A percentile compares a stretch with the other conserved stretches of the same genome.
Evolutionary conservation across 768 basidiomycete genomes (phyloP).

Genomic region (Chalciporus sphaerocephalus): DNA sequence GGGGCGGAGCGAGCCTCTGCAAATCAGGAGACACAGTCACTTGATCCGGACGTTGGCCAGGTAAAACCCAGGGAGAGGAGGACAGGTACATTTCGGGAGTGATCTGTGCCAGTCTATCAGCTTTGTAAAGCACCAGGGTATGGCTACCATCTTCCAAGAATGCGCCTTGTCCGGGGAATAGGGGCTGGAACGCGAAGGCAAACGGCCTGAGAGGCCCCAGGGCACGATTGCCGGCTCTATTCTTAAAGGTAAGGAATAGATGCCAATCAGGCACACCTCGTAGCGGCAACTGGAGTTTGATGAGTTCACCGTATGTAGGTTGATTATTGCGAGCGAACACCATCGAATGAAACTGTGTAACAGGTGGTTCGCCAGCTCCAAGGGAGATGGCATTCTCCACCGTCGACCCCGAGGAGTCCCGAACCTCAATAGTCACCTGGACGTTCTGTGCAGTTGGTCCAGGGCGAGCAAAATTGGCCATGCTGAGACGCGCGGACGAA

Average conservation of each 20-base stretch:
- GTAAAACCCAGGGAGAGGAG: conserved; percentile 55
- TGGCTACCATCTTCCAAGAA: conserved; percentile 91
- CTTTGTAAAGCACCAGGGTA: conserved; percentile 75
- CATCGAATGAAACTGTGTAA: conserved; percentile 83
- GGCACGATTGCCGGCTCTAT: conserved; percentile 54
- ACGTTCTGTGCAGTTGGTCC: conserved; percentile 53
- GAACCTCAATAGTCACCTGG: conserved; percentile 88
- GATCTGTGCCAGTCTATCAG: conserved; percentile 63
- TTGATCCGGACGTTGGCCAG: conserved; percentile 59
- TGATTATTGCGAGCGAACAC: conserved; percentile 84
- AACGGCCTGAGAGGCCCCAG: conserved; percentile 67
- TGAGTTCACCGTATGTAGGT: conserved; percentile 89
- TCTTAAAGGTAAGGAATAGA: conserved; percentile 90
- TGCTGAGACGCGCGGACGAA: conserved; percentile 50
- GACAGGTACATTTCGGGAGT: conserved; percentile 67
- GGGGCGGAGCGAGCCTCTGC: conserved; percentile 58
- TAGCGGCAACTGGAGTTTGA: conserved; percentile 77
- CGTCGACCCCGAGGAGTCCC: conserved; percentile 61
- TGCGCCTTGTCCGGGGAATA: conserved; percentile 70
- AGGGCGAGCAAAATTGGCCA: conserved; percentile 58
- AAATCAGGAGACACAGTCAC: conserved; percentile 55
- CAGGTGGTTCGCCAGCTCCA: conserved; percentile 79
- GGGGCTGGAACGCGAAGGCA: conserved; percentile 88
- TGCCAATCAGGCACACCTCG: conserved; percentile 76
- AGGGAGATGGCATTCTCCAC: conserved; percentile 73